Percentiles rank a stretch among this genome's conserved stretches.
These are phyloP conservation scores for Allium cepa DNA, from an alignment of 106 monocot species.

Conservation along the genomic window DNA sequence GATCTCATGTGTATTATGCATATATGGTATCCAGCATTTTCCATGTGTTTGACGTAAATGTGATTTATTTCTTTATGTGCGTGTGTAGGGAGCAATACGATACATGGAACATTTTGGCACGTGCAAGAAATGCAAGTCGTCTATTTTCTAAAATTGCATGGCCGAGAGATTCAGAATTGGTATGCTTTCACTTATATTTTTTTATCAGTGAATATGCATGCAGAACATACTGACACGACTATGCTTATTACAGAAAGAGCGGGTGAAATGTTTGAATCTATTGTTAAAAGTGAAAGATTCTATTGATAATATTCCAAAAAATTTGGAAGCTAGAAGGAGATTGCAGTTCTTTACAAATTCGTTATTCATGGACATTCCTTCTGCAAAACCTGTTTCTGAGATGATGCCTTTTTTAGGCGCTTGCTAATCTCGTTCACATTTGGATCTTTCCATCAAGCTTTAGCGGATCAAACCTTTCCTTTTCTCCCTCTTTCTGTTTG, in stretches of 20 bases:
- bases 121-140: slow-evolving; percentile 75
- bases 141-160: slow-evolving; percentile 79
- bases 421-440: background rate
- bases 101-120: slow-evolving; percentile 81
- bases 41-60: too few relatives aligned
- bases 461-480: background rate
- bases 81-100: slow-evolving; percentile 75
- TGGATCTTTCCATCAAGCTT: background rate
- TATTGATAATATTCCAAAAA: slow-evolving; percentile 86
- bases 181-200: slow-evolving; percentile 21
- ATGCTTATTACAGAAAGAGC: slow-evolving; percentile 62
- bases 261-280: slow-evolving; percentile 85
- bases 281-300: slow-evolving; percentile 92
- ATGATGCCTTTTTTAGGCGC: slow-evolving; percentile 96
- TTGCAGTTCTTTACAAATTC: slow-evolving; percentile 94
- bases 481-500: slow-evolving; percentile 1
- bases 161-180: slow-evolving; percentile 79
- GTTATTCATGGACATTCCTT: slow-evolving; percentile 92
- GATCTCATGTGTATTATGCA: background rate
- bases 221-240: background rate
- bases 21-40: too few relatives aligned
- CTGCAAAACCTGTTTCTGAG: slow-evolving; percentile 76
- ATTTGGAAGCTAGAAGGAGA: slow-evolving; percentile 90
- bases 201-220: background rate
- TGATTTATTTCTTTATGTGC: background rate